Conservation (phyloP, 73 alveolate species). For the Durusdinium trenchii region DNA sequence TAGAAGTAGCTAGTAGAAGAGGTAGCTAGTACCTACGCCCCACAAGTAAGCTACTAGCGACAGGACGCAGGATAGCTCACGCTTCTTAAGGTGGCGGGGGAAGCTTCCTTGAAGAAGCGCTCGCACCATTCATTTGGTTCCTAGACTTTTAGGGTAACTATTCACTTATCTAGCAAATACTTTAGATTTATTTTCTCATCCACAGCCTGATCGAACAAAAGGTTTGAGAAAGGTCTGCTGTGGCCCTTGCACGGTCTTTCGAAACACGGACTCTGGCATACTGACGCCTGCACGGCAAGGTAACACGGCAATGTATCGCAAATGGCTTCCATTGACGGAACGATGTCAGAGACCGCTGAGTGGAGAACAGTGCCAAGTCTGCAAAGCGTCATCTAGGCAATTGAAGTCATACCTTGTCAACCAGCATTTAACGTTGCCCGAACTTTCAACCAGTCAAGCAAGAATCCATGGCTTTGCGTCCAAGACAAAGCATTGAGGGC, state of each 20-base stretch:
- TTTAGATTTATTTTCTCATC: too few species aligned
- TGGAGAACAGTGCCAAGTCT: constrained; percentile 53
- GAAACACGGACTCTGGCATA: constrained; percentile 81
- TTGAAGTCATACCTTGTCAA: constrained; percentile 76
- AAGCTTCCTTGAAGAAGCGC: too few species aligned
- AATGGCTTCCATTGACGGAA: not conserved
- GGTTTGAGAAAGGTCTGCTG: not conserved
- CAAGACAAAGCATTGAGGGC: not conserved
- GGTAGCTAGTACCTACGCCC: too few species aligned
- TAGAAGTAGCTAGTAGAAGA: too few species aligned
- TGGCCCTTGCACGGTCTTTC: constrained; percentile 64
- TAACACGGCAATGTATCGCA: not conserved
- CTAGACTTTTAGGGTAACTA: too few species aligned
- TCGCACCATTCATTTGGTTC: too few species aligned
- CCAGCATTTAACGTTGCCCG: not conserved
- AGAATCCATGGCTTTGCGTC: not conserved
- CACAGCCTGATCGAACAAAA: too few species aligned
- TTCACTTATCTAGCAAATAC: too few species aligned
- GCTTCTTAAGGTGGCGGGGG: too few species aligned
- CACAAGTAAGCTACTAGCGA: too few species aligned
- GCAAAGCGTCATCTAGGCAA: constrained; percentile 80
- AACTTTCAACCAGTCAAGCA: not conserved
- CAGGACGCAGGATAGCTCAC: too few species aligned
- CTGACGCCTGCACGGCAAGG: constrained; percentile 25
- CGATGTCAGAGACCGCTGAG: not conserved